Base-by-base conservation (phyloP, 2,329 filamentous ascomycete genomes). In the Helotiales sp. region DNA sequence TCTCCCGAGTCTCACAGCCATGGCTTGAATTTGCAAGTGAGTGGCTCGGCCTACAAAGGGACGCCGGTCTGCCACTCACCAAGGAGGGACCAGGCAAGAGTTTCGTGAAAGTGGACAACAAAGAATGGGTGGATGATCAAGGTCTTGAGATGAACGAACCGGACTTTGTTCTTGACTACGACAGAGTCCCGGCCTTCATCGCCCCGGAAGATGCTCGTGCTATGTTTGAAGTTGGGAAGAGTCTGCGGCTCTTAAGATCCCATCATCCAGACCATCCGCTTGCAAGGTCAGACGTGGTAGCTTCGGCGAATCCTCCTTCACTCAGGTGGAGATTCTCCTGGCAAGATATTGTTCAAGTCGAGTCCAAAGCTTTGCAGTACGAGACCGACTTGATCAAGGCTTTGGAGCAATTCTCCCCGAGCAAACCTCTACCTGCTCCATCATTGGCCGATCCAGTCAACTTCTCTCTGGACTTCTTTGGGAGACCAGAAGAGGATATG, bases 171-270 rank as follows among this genome's bases (percentile, higher is more conserved):
- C 84, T 94, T 34, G 87, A 91, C 67, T 82, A 83, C 24, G 81
- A 85, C 30, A 86, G 86, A 69, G 88, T 96, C 79, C 92, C 92
- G 0, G 82, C 84, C 1, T 96, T 96, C 71, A 83, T 96, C 52
- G 85, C 89, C 0, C 77, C 82, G 5, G 92, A 96, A 65, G 86
- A 94, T 71, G 89, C 88, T 2, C 84, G 86, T 60, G 81, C 84
- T 5, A 87, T 96, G n/a, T 94, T 95, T 70, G 92, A 96, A 76
- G 91, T 89, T 3, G 93, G 92, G 3, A 87, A 86, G 73, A 95
- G 91, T 75, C 79, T 97, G 57, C 87, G 91, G 7, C 88, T 96
- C 63, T 82, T 97, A 57, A 86, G 88, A 72, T 81, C 82, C 24
- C 88, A 91, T 71, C 91, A 96, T 75, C 86, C 91, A 5, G 82